Evolutionary conservation across 805 yeast species (phyloP).

Genomic region (Ogataea paraovalis): DNA sequence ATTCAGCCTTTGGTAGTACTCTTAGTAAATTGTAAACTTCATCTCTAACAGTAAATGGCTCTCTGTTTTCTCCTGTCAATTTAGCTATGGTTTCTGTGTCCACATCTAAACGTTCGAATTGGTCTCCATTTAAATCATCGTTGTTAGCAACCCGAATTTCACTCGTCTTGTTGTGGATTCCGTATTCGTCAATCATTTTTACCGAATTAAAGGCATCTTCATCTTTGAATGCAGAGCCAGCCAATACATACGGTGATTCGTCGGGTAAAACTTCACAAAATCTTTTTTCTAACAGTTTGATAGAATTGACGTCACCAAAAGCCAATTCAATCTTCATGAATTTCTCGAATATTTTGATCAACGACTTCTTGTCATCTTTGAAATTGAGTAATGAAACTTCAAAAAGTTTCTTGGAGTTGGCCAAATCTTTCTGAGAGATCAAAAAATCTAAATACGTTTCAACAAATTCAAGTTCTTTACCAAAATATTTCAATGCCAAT

Average conservation of each 20-base stretch:
- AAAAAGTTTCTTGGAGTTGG: constrained; percentile 73
- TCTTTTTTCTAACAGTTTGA: constrained; percentile 61
- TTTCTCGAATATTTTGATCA: constrained; percentile 47
- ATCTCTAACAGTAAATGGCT: constrained; percentile 33
- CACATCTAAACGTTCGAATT: constrained; percentile 8
- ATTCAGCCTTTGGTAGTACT: constrained; percentile 56
- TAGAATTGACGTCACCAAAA: constrained; percentile 66
- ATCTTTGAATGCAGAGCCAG: constrained; percentile 19
- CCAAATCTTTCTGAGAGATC: constrained; percentile 59
- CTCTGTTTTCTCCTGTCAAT: constrained; percentile 12
- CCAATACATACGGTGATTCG: constrained; percentile 35
- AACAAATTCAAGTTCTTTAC: constrained; percentile 56
- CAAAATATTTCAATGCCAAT: constrained; percentile 58
- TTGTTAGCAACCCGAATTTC: constrained; percentile 6
- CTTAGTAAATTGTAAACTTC: constrained; percentile 49
- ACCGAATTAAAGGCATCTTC: constrained; percentile 28
- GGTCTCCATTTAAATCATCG: constrained; percentile 13
- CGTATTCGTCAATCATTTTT: constrained; percentile 31
- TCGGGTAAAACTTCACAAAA: constrained; percentile 64
- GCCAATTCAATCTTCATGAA: constrained; percentile 67
- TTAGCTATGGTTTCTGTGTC: constrained; percentile 20
- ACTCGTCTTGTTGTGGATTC: constrained; percentile 10
- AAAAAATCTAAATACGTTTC: constrained; percentile 69
- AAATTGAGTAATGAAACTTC: constrained; percentile 68
- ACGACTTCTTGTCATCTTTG: constrained; percentile 34